These are phyloP conservation scores for Tieghemostelium lacteum DNA, from an alignment of 78 protist species.

Conservation along the genomic window DNA sequence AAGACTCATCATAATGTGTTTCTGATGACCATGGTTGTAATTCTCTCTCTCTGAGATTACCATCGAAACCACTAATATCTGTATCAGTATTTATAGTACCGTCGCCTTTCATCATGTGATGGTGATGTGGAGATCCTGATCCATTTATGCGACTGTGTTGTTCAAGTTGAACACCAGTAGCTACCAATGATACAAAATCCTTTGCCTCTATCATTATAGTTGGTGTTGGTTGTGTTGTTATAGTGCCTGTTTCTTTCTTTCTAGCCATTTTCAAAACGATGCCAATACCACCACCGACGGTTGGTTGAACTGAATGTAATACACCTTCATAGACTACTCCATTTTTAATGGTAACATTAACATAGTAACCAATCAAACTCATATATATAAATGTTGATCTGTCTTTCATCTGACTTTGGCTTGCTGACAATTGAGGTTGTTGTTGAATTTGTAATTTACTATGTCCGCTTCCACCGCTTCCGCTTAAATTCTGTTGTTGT, in stretches of 20 bases:
- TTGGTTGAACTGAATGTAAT: constrained; percentile 10
- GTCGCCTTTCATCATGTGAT: neutral
- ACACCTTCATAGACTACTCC: constrained; percentile 81
- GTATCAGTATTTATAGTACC: constrained; percentile 69
- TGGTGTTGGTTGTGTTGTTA: constrained; percentile 43
- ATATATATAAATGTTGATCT: constrained; percentile 33
- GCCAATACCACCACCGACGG: constrained; percentile 26
- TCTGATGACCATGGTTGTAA: constrained; percentile 50
- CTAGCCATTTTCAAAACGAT: constrained; percentile 68
- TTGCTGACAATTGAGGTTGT: neutral
- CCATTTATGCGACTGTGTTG: too few relatives aligned
- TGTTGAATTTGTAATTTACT: constrained; percentile 18
- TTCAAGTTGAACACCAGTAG: constrained; percentile 71
- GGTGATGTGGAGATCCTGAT: neutral
- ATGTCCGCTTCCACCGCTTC: too few relatives aligned
- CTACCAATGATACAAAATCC: constrained; percentile 53
- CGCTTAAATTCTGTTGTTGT: too few relatives aligned
- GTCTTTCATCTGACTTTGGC: constrained; percentile 20
- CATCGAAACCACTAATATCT: constrained; percentile 73
- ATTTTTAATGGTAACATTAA: constrained; percentile 44
- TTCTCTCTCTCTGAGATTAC: constrained; percentile 66
- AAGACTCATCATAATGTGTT: neutral
- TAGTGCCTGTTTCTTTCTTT: constrained; percentile 25
- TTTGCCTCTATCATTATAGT: constrained; percentile 46
- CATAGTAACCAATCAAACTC: constrained; percentile 45